Conservation (phyloP, 169 alveolate species). For the Cyclospora cayetanensis region DNA sequence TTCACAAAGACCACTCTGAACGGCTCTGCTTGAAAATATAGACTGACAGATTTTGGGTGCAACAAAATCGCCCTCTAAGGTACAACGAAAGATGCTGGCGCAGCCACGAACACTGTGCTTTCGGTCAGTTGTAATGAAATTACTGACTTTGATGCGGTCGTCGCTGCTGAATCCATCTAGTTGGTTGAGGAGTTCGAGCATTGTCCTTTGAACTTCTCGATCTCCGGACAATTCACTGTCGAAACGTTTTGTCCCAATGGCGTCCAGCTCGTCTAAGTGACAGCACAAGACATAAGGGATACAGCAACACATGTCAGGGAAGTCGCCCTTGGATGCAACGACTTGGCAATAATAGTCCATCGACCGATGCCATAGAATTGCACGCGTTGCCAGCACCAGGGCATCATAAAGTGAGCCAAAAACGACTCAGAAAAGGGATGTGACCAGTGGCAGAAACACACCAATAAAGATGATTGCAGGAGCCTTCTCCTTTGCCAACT, state of each 20-base stretch:
- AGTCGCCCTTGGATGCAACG: background rate
- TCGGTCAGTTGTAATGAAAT: background rate
- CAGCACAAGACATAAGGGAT: background rate
- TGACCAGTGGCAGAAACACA: constrained; percentile 71
- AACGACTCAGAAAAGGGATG: background rate
- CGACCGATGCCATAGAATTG: no score
- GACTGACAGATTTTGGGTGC: no score
- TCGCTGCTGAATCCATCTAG: constrained; percentile 95
- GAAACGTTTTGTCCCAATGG: constrained; percentile 92
- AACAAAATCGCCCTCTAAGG: no score
- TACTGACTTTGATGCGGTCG: constrained; percentile 88
- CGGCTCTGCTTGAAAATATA: no score
- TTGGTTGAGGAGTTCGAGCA: constrained; percentile 98
- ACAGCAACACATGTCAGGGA: background rate
- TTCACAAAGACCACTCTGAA: no score
- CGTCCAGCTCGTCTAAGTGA: constrained; percentile 95
- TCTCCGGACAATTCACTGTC: constrained; percentile 97
- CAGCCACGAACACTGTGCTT: no score
- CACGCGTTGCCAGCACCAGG: no score
- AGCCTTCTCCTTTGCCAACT: constrained; percentile 98
- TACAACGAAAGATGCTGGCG: background rate
- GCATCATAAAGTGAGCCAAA: no score
- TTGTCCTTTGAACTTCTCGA: constrained; percentile 99
- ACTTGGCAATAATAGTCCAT: background rate
- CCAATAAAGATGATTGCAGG: constrained; percentile 98